Percentiles rank a stretch among this genome's conserved stretches.
Conservation (phyloP, 805 yeast genomes). For the Komagataella populi region DNA sequence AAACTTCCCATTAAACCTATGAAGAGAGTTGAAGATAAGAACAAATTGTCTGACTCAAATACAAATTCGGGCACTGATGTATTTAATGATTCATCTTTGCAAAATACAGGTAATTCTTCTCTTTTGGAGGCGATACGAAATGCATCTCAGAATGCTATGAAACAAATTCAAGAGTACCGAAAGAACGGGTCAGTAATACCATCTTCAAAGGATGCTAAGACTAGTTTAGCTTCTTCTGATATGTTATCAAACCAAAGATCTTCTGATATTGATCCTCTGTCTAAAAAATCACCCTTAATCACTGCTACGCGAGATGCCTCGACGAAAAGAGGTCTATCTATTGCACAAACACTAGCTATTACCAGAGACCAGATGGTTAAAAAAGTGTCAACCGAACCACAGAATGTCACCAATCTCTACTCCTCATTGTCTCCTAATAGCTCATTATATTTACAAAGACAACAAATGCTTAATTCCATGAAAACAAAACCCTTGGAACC, state of each 20-base stretch:
- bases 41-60: neutral
- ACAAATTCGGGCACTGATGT: neutral
- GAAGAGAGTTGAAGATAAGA: neutral
- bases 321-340: constrained; percentile 21
- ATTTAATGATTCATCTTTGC: neutral
- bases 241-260: neutral
- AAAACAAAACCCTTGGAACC: neutral
- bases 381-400: neutral
- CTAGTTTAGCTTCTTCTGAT: constrained; percentile 1
- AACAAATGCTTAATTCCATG: neutral
- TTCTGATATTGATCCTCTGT: neutral
- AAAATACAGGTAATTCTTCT: neutral
- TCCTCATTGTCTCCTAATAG: neutral
- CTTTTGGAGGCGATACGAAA: neutral
- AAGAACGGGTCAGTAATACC: constrained; percentile 5
- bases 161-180: constrained; percentile 2
- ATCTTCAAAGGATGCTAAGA: neutral
- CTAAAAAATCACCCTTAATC: neutral
- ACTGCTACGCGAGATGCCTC: neutral
- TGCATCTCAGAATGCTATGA: neutral
- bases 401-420: neutral
- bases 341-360: constrained; percentile 47
- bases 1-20: neutral
- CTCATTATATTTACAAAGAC: neutral
- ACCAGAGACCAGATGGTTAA: constrained; percentile 31